Evolutionary conservation across 305 asterid species (phyloP).

Genomic region (Solanum hybrid): DNA sequence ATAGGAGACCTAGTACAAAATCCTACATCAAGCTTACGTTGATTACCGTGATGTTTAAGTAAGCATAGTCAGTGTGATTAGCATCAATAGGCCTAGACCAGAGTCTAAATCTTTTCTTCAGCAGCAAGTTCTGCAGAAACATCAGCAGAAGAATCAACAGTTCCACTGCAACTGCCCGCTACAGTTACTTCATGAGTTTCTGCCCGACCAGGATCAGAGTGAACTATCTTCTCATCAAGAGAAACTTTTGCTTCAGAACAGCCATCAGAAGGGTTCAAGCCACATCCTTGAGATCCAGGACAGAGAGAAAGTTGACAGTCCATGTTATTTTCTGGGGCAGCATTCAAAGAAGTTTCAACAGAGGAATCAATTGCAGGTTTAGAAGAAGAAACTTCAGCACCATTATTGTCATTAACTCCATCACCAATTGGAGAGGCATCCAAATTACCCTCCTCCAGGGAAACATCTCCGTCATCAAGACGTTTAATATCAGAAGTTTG

Average conservation of each 20-base stretch:
- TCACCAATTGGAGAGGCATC: conserved; percentile 6
- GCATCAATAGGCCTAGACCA: conserved; percentile 2
- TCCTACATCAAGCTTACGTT: neutral
- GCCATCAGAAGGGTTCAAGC: neutral
- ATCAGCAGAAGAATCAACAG: conserved; percentile 8
- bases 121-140: conserved; percentile 5
- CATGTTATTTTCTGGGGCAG: neutral
- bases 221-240: neutral
- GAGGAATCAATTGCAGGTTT: conserved; percentile 3
- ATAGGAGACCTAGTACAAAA: neutral
- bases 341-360: neutral
- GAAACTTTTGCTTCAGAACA: neutral
- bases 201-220: neutral
- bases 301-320: neutral
- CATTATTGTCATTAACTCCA: neutral
- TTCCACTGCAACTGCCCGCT: neutral
- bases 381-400: neutral
- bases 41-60: conserved; percentile 6
- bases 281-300: conserved; percentile 1
- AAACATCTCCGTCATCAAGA: neutral
- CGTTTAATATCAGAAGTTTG: conserved; percentile 10
- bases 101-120: conserved; percentile 8
- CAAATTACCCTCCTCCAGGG: neutral
- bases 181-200: conserved; percentile 5
- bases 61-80: conserved; percentile 8